Conservation (phyloP, 2,329 filamentous ascomycete species). For the Trichoderma aggressivum region DNA sequence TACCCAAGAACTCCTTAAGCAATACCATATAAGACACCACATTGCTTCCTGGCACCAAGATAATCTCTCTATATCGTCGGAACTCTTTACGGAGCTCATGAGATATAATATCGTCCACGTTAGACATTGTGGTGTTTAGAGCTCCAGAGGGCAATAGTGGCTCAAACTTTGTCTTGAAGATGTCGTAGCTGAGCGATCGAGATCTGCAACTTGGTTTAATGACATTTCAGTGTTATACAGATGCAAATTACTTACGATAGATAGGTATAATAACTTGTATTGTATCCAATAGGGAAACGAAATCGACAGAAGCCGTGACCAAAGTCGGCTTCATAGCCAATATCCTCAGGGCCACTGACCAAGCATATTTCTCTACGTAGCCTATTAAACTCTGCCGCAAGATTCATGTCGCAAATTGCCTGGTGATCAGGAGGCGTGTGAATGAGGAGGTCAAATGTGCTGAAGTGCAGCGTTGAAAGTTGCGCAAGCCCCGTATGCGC, state of each 20-base stretch:
- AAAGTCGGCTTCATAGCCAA: constrained; percentile 52
- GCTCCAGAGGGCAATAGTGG: constrained; percentile 29
- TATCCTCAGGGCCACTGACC: constrained; percentile 63
- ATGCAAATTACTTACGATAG: constrained; percentile 52
- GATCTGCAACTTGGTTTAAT: neutral
- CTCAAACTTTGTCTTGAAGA: constrained; percentile 70
- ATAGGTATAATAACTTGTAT: constrained; percentile 71
- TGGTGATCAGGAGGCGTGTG: constrained; percentile 62
- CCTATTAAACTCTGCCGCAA: constrained; percentile 62
- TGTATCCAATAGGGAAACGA: constrained; percentile 71
- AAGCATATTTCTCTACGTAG: constrained; percentile 64
- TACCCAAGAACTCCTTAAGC: constrained; percentile 66
- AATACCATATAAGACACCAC: constrained; percentile 69
- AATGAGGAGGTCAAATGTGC: constrained; percentile 72
- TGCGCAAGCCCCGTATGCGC: neutral
- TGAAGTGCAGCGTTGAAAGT: constrained; percentile 60
- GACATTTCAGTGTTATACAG: too few relatives aligned
- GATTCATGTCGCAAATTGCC: constrained; percentile 58
- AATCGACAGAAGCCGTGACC: constrained; percentile 68
- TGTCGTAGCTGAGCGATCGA: constrained; percentile 45
- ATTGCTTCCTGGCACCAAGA: constrained; percentile 69
- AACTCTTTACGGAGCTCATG: constrained; percentile 67
- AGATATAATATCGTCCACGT: constrained; percentile 47
- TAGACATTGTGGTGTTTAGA: neutral
- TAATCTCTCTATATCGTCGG: constrained; percentile 66